Percentiles rank a stretch among this genome's conserved stretches.
phyloP scores from a whole-genome alignment of 179 eudicot genomes.

The Kewa caespitosa region DNA sequence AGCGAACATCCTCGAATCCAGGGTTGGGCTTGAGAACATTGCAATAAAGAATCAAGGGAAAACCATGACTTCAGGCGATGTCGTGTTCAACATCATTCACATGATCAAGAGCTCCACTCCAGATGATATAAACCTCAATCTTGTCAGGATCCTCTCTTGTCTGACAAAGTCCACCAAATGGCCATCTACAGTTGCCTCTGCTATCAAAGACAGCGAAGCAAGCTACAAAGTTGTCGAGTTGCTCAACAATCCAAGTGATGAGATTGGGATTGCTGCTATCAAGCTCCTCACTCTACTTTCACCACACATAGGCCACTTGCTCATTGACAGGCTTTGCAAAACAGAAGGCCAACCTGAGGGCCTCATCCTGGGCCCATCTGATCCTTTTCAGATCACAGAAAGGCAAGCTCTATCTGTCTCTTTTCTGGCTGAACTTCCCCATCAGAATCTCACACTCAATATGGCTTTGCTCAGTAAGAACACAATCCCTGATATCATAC shows the following conservation, averaged over 20 bases:
- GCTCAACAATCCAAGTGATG: conserved; percentile 58
- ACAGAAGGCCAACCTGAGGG: conserved; percentile 67
- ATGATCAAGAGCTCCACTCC: conserved; percentile 52
- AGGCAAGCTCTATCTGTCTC: conserved; percentile 61
- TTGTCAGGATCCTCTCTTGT: conserved; percentile 58
- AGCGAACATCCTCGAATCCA: conserved; percentile 78
- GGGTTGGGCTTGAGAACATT: conserved; percentile 45
- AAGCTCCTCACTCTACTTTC: conserved; percentile 62
- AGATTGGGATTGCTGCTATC: conserved; percentile 55
- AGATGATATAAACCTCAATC: conserved; percentile 59
- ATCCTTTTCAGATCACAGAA: conserved; percentile 51
- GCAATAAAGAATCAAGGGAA: conserved; percentile 48
- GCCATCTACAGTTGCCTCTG: conserved; percentile 46
- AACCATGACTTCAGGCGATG: conserved; percentile 53
- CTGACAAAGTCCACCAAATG: conserved; percentile 50
- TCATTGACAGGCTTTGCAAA: conserved; percentile 64
- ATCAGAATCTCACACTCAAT: conserved; percentile 66
- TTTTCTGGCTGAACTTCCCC: conserved; percentile 76
- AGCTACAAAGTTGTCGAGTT: conserved; percentile 62
- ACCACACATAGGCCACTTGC: conserved; percentile 62
- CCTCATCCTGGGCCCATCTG: conserved; percentile 45
- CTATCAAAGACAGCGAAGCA: conserved; percentile 70
- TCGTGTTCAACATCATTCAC: conserved; percentile 52
- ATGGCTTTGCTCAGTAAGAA: conserved; percentile 49
- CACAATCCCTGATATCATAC: conserved; percentile 46